Evolutionary conservation across 306 rosid species (phyloP).

Genomic region (Castanea crenata): DNA sequence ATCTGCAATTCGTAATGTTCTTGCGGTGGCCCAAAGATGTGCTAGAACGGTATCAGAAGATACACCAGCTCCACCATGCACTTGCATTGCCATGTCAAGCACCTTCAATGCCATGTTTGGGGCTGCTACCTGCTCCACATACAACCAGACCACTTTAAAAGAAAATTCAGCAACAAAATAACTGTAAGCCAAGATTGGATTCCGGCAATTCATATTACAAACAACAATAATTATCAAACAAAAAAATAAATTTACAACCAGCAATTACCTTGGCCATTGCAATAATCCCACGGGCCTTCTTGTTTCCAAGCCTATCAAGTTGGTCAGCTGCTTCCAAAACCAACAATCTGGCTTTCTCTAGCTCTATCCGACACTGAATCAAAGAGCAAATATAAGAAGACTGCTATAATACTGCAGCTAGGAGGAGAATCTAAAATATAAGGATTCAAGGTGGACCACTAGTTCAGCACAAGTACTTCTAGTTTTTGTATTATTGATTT

Average conservation of each 20-base stretch:
- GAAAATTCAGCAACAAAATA: constrained; percentile 13
- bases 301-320: constrained; percentile 86
- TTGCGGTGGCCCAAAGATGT: constrained; percentile 86
- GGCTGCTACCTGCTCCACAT: constrained; percentile 72
- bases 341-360: constrained; percentile 76
- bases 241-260: not conserved
- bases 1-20: constrained; percentile 92
- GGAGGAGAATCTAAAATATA: not conserved
- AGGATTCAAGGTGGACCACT: not conserved
- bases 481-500: not conserved
- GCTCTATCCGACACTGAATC: constrained; percentile 81
- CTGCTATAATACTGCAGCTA: not conserved
- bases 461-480: not conserved
- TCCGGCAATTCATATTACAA: constrained; percentile 3
- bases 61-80: constrained; percentile 86
- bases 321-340: constrained; percentile 95
- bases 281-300: constrained; percentile 78
- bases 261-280: constrained; percentile 93
- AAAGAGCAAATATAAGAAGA: constrained; percentile 8
- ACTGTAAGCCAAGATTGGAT: constrained; percentile 1
- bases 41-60: constrained; percentile 89
- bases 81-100: constrained; percentile 97
- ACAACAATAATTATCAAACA: not conserved
- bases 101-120: constrained; percentile 89
- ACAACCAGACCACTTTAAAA: constrained; percentile 13